phyloP scores from a whole-genome alignment of 306 rosid species.

The Cicer judaicum region DNA sequence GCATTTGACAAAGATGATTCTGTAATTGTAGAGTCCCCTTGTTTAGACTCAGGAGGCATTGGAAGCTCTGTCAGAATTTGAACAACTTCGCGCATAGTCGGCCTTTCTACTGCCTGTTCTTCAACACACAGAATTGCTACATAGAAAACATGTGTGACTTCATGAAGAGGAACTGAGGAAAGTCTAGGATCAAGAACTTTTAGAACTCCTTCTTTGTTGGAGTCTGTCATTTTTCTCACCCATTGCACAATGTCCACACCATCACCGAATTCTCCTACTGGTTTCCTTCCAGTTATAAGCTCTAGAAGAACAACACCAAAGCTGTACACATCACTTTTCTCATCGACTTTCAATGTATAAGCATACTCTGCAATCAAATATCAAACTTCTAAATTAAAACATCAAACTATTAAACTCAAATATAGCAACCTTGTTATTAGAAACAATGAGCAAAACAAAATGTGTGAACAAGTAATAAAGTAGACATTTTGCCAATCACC shows the following conservation, averaged over 20 bases:
- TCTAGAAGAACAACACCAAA: conserved; percentile 92
- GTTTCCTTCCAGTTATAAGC: conserved; percentile 82
- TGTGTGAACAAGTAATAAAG: neutral
- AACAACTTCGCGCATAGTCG: conserved; percentile 97
- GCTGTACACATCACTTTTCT: conserved; percentile 95
- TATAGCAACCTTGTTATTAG: conserved; percentile 8
- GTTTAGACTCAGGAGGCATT: conserved; percentile 60
- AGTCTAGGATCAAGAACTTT: conserved; percentile 90
- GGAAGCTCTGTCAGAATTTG: conserved; percentile 96
- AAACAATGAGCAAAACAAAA: conserved; percentile 25
- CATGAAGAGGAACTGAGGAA: conserved; percentile 86
- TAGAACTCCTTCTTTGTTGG: conserved; percentile 81
- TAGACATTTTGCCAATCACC: conserved; percentile 35
- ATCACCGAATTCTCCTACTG: conserved; percentile 96
- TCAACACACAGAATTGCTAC: conserved; percentile 96
- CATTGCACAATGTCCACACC: conserved; percentile 98
- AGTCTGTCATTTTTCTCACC: conserved; percentile 87
- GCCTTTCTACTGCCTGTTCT: conserved; percentile 96
- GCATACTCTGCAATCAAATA: conserved; percentile 78
- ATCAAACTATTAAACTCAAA: conserved; percentile 21
- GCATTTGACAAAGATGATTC: conserved; percentile 60
- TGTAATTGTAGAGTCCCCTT: conserved; percentile 50
- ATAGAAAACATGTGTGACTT: conserved; percentile 86
- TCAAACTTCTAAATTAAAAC: conserved; percentile 21
- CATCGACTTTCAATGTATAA: conserved; percentile 90